Evolutionary conservation across 2,329 filamentous ascomycete genomes (phyloP).

Genomic region (Alternaria burnsii): DNA sequence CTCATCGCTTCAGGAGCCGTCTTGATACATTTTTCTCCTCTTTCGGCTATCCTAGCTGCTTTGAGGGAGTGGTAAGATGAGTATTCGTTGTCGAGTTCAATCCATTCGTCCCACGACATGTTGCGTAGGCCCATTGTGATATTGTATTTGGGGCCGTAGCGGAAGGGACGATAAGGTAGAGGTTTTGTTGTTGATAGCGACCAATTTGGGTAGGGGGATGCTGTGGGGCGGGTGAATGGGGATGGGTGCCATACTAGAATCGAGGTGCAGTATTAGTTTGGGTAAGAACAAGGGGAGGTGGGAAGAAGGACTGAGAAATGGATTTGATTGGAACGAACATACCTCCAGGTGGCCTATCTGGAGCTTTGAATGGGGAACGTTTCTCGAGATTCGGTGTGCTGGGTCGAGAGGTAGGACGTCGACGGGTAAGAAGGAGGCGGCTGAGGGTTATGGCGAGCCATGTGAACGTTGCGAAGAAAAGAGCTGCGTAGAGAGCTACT

Average conservation of each 20-base stretch:
- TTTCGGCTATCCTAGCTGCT: slow-evolving; percentile 69
- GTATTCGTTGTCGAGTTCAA: slow-evolving; percentile 84
- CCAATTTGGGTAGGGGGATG: slow-evolving; percentile 73
- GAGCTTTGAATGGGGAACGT: slow-evolving; percentile 45
- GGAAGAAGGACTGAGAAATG: neutral
- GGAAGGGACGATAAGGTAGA: slow-evolving; percentile 79
- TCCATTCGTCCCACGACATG: slow-evolving; percentile 77
- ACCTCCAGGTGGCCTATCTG: slow-evolving; percentile 54
- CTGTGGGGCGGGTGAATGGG: slow-evolving; percentile 66
- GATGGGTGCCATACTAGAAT: slow-evolving; percentile 8
- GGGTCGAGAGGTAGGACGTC: slow-evolving; percentile 24
- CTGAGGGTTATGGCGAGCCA: slow-evolving; percentile 41
- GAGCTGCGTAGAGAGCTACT: slow-evolving; percentile 39
- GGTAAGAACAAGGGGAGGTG: neutral
- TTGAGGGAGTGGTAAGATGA: slow-evolving; percentile 77
- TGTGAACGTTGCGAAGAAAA: slow-evolving; percentile 42
- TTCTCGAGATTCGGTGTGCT: slow-evolving; percentile 59
- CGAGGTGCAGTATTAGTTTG: neutral
- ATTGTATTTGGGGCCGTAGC: slow-evolving; percentile 78
- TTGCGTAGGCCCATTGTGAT: slow-evolving; percentile 80
- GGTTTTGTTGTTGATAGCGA: slow-evolving; percentile 73
- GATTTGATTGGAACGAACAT: neutral
- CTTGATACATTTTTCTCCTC: slow-evolving; percentile 71
- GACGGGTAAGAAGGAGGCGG: slow-evolving; percentile 28
- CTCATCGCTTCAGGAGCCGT: slow-evolving; percentile 76